phyloP scores from a whole-genome alignment of 306 rosid species.

The Gleditsia sinensis region DNA sequence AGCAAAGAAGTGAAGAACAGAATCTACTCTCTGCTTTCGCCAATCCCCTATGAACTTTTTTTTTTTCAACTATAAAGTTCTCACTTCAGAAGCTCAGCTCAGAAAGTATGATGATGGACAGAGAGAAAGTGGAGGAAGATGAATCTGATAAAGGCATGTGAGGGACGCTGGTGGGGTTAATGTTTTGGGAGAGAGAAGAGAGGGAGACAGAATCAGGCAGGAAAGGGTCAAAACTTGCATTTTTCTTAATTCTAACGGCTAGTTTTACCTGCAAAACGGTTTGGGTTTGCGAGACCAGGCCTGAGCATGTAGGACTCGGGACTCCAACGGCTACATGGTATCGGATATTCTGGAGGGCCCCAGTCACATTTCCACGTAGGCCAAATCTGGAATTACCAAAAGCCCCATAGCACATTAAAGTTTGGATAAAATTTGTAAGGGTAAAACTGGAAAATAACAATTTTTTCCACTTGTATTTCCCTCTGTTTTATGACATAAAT shows the following conservation, averaged over 20 bases:
- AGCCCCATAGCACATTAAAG: too few relatives aligned
- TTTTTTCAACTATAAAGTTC: too few relatives aligned
- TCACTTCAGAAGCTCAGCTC: background rate
- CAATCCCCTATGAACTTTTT: too few relatives aligned
- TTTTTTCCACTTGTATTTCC: too few relatives aligned
- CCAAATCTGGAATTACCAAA: too few relatives aligned
- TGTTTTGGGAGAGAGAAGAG: background rate
- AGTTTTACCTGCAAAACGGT: slow-evolving; percentile 51
- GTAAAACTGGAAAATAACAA: too few relatives aligned
- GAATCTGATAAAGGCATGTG: slow-evolving; percentile 26
- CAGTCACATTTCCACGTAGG: too few relatives aligned
- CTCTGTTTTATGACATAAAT: too few relatives aligned
- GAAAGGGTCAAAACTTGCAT: slow-evolving; percentile 36
- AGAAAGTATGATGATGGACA: too few relatives aligned
- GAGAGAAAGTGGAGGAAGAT: background rate
- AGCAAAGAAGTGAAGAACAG: background rate
- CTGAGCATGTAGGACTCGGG: slow-evolving; percentile 31
- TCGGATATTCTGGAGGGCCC: too few relatives aligned
- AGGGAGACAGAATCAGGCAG: too few relatives aligned
- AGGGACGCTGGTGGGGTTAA: background rate
- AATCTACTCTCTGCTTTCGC: background rate
- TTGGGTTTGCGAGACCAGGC: slow-evolving; percentile 40
- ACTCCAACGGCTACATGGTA: slow-evolving; percentile 65
- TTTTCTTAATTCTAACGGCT: slow-evolving; percentile 47
- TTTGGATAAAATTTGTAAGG: too few relatives aligned